Conservation (phyloP, 2,329 filamentous ascomycete genomes). For the Emergomyces pasteurianus region DNA sequence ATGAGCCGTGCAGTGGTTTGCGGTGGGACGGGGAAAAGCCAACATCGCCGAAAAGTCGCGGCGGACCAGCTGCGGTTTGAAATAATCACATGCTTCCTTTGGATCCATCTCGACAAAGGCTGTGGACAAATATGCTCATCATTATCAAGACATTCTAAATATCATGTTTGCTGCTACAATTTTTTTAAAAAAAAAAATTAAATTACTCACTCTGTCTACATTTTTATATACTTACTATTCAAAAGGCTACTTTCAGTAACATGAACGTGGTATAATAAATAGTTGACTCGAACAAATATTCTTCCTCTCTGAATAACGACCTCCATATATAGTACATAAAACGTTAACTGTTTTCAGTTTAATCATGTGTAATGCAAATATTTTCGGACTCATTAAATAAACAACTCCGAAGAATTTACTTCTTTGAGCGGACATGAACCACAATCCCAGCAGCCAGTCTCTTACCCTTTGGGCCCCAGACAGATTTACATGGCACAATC, state of each 20-base stretch:
- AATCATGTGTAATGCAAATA: neutral
- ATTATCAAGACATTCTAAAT: neutral
- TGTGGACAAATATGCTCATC: neutral
- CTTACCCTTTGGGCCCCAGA: conserved; percentile 28
- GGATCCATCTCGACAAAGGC: neutral
- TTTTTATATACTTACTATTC: neutral
- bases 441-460: conserved; percentile 26
- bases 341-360: too few relatives aligned
- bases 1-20: neutral
- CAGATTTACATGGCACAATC: conserved; percentile 30
- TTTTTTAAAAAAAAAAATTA: too few relatives aligned
- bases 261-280: neutral
- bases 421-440: conserved; percentile 17
- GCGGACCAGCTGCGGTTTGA: neutral
- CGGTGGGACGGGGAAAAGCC: neutral
- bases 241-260: neutral
- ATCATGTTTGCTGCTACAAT: neutral
- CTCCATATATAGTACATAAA: neutral
- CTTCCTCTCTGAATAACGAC: neutral
- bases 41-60: neutral
- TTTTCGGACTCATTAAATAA: neutral
- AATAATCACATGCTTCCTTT: neutral
- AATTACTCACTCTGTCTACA: neutral
- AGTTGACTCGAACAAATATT: too few relatives aligned
- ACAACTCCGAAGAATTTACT: neutral